Evolutionary conservation across 768 basidiomycete species (phyloP).

Genomic region (Mycena venus): DNA sequence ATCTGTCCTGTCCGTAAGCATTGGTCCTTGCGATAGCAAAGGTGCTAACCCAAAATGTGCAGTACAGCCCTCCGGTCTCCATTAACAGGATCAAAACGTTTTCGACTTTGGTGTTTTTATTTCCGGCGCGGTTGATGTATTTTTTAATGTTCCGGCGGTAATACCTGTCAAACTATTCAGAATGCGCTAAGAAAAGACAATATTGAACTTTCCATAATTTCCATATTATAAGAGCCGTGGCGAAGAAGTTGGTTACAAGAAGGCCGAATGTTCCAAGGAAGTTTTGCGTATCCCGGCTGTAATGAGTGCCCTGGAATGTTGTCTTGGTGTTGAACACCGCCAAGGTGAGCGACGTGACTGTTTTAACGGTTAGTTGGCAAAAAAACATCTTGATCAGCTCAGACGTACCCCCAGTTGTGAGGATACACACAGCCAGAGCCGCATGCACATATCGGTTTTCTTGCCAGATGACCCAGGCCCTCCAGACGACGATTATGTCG

Average conservation of each 20-base stretch:
- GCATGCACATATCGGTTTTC: constrained; percentile 26
- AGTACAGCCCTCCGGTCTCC: constrained; percentile 32
- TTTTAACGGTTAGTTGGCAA: background rate
- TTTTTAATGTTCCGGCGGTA: constrained; percentile 33
- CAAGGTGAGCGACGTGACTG: constrained; percentile 27
- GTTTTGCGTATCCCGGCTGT: background rate
- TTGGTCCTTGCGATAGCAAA: background rate
- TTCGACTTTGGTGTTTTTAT: constrained; percentile 23
- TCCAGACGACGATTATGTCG: constrained; percentile 36
- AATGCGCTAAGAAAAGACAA: too few relatives aligned
- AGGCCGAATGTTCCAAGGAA: constrained; percentile 33
- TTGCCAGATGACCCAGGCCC: constrained; percentile 35
- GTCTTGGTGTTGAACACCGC: constrained; percentile 31
- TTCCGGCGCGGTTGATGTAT: constrained; percentile 16
- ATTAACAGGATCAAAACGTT: constrained; percentile 31
- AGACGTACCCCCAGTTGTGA: constrained; percentile 31
- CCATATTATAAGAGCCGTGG: constrained; percentile 28
- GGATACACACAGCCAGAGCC: constrained; percentile 25
- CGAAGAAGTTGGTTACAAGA: constrained; percentile 30
- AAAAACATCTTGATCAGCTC: background rate
- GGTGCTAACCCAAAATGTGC: constrained; percentile 29
- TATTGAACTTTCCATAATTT: constrained; percentile 28
- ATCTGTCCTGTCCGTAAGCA: background rate
- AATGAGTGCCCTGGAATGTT: constrained; percentile 14
- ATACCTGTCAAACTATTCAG: constrained; percentile 17